Evolutionary conservation across 202 grass and related monocot species (phyloP), one percentile per base, ranked within the genome.

Genomic region (Dendrocalamus latiflorus): DNA sequence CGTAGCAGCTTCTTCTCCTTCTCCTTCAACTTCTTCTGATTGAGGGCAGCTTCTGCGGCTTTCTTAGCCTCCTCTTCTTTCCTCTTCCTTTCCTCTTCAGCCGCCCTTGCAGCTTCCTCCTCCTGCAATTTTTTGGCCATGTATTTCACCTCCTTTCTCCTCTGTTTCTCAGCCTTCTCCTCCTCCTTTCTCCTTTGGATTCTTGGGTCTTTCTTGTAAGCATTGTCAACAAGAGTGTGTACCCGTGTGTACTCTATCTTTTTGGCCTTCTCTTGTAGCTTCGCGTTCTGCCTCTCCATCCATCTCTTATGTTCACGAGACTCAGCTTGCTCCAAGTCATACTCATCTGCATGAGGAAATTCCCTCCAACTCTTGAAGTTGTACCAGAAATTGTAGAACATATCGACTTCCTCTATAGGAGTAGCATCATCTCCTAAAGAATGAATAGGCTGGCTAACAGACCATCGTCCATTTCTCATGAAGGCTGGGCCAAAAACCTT

Each of bases 351-450:
- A 79, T 92, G 84, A 2, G 94, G 94, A 72, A 93, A 97, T 74
- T 97, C 94, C 34, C 94, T 91, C 94, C 94, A 97, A 66, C 92
- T 97, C 84, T 97, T 97, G 53, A 97, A 97, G 22, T 72, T 64
- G 69, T 97, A 97, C 94, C 94, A 97, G 79, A 93, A 97, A 81
- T 97, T 88, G 65, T 97, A 97, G 84, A 97, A 97, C 66, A 73
- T 86, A 53, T 97, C 94, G 21, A 97, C 92, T 44, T 94, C 88
- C 26, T 50, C 66, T 64, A 97, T 41, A 74, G 86, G 71, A 70
- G 90, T 86, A 76, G 57, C 48, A 67, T 97, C 92, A 65, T 94
- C 94, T 56, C 94, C 94, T 28, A 97, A 84, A 81, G 85, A 87
- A 34, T 86, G 90, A 87, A 97, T 67, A 10, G 92, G 90, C 65